These are phyloP conservation scores for Tylopilus balloui DNA, from an alignment of 768 basidiomycete genomes.

Conservation along the genomic window DNA sequence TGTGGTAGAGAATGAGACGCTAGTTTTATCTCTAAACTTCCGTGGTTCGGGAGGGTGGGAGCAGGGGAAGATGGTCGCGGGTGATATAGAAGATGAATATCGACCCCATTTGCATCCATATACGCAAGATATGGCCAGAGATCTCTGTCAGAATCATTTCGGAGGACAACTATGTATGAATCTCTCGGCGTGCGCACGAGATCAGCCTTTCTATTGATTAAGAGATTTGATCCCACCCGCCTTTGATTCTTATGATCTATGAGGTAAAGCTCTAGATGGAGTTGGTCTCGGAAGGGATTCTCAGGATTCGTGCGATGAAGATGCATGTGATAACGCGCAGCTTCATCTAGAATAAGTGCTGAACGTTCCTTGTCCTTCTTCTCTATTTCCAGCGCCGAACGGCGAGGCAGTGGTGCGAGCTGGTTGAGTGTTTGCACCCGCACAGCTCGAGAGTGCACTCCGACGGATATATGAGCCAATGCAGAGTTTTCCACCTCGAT, in stretches of 20 bases:
- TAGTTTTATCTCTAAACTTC: conserved; percentile 37
- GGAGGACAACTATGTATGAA: conserved; percentile 46
- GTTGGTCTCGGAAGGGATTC: conserved; percentile 42
- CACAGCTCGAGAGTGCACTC: conserved; percentile 37
- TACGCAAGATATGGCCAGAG: conserved; percentile 63
- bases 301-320: conserved; percentile 48
- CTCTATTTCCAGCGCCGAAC: conserved; percentile 37
- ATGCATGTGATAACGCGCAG: conserved; percentile 57
- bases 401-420: conserved; percentile 32
- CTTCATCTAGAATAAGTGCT: conserved; percentile 47
- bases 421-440: conserved; percentile 45
- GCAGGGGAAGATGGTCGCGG: conserved; percentile 35
- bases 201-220: conserved; percentile 45
- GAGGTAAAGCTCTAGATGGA: conserved; percentile 51
- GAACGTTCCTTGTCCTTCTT: conserved; percentile 32
- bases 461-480: conserved; percentile 50
- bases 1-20: conserved; percentile 41
- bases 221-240: conserved; percentile 42
- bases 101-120: conserved; percentile 55
- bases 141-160: conserved; percentile 46
- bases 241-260: conserved; percentile 43
- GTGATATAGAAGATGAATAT: conserved; percentile 52
- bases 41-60: conserved; percentile 44
- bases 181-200: conserved; percentile 40
- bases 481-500: conserved; percentile 41